phyloP scores from a whole-genome alignment of 257 asterid genomes.

The Fraxinus americana region DNA sequence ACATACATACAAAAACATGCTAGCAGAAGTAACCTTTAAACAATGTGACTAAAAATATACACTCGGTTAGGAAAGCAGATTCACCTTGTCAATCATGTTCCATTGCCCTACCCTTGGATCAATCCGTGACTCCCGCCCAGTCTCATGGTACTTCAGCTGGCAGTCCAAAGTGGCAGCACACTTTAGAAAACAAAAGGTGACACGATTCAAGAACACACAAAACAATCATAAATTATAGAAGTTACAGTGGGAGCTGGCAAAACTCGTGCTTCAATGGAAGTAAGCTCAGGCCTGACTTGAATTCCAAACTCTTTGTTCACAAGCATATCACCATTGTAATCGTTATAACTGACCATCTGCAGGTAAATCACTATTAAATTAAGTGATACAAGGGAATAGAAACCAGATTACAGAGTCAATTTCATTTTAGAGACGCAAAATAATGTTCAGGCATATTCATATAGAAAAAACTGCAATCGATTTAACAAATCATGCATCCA shows the following conservation, averaged over 20 bases:
- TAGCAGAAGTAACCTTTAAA: neutral
- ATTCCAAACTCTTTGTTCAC: constrained; percentile 64
- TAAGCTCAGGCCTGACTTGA: constrained; percentile 38
- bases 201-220: neutral
- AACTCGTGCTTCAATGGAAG: constrained; percentile 70
- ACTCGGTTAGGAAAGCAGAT: neutral
- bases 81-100: constrained; percentile 84
- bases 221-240: neutral
- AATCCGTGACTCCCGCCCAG: constrained; percentile 46
- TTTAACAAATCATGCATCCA: neutral
- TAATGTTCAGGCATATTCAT: neutral
- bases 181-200: neutral
- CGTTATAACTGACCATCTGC: constrained; percentile 50
- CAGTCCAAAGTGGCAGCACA: neutral
- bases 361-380: neutral
- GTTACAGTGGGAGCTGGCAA: constrained; percentile 71
- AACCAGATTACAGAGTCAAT: neutral
- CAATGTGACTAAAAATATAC: neutral
- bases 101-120: constrained; percentile 75
- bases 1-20: neutral
- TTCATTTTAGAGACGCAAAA: neutral
- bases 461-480: constrained; percentile 4
- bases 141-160: constrained; percentile 65
- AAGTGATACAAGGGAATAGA: neutral
- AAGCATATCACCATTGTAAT: constrained; percentile 34